Evolutionary conservation across 805 yeast genomes (phyloP).

Genomic region (Blastobotrys peoriensis): DNA sequence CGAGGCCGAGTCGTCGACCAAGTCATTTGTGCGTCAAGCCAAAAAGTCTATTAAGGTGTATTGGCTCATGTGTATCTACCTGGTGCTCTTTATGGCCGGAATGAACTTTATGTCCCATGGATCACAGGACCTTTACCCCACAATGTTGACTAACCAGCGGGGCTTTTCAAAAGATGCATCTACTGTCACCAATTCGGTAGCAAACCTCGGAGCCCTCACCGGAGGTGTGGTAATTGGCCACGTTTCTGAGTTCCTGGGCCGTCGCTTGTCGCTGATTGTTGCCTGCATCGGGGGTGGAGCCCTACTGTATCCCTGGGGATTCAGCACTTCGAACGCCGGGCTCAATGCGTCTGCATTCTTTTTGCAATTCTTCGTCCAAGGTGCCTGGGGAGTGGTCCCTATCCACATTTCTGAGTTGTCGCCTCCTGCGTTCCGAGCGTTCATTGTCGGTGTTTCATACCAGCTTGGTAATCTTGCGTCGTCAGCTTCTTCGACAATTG

Average conservation of each 20-base stretch:
- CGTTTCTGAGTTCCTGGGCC: constrained; percentile 50
- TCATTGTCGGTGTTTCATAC: constrained; percentile 56
- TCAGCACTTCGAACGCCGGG: constrained; percentile 37
- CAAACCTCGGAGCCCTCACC: constrained; percentile 59
- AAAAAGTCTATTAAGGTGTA: constrained; percentile 39
- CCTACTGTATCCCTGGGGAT: constrained; percentile 58
- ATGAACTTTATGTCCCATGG: constrained; percentile 71
- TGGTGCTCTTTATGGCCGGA: constrained; percentile 58
- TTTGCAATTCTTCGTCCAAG: constrained; percentile 61
- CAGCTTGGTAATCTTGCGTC: constrained; percentile 71
- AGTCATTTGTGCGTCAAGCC: constrained; percentile 26
- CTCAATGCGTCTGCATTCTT: constrained; percentile 58
- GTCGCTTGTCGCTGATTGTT: constrained; percentile 50
- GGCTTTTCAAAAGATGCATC: constrained; percentile 39
- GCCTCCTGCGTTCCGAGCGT: constrained; percentile 57
- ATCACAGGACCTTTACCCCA: constrained; percentile 68
- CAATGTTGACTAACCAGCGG: constrained; percentile 51
- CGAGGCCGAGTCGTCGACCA: constrained; percentile 15
- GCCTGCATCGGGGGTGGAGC: constrained; percentile 53
- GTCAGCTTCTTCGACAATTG: constrained; percentile 66
- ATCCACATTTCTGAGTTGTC: constrained; percentile 60
- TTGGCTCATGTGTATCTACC: constrained; percentile 56
- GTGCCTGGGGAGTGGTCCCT: constrained; percentile 71
- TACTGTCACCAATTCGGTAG: constrained; percentile 57
- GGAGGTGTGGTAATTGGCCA: constrained; percentile 63